Evolutionary conservation across 2,329 filamentous ascomycete species (phyloP).

Genomic region (Cryphonectria carpinicola): DNA sequence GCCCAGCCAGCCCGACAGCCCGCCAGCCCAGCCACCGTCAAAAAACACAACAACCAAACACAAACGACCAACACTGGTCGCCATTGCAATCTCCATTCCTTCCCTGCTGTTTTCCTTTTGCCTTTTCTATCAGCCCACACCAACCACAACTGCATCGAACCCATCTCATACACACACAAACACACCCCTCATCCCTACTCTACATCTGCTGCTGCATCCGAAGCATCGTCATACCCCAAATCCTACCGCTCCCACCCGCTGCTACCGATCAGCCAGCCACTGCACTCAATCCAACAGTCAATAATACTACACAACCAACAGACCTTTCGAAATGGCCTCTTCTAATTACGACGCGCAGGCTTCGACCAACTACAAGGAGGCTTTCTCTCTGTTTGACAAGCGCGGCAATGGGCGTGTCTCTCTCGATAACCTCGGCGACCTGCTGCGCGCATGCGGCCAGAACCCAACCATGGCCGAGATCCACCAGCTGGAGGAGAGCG

Average conservation of each 20-base stretch:
- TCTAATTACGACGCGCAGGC: constrained; percentile 62
- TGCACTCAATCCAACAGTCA: not conserved
- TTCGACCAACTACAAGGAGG: constrained; percentile 99
- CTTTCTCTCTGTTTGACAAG: constrained; percentile 99
- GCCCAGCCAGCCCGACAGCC: constrained; percentile 18
- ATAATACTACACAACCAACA: constrained; percentile 3
- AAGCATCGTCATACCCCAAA: constrained; percentile 4
- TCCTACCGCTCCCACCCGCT: not conserved
- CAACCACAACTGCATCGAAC: constrained; percentile 9
- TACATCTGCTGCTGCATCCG: not conserved
- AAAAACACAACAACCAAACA: constrained; percentile 1
- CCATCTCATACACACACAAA: not conserved
- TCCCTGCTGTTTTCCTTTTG: not conserved
- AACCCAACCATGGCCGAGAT: constrained; percentile 97
- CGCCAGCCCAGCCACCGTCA: constrained; percentile 1
- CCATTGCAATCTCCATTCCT: not conserved
- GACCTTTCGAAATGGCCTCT: constrained; percentile 48
- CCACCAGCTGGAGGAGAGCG: constrained; percentile 83
- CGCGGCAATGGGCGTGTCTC: constrained; percentile 92
- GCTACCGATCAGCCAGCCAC: not conserved
- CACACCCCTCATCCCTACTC: not conserved
- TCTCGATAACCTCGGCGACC: constrained; percentile 84
- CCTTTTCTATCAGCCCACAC: not conserved
- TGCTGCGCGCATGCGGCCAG: constrained; percentile 95
- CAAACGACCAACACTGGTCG: not conserved